A percentile compares a stretch with the other conserved stretches of the same genome.
These are phyloP conservation scores for Filobasidium wieringae DNA, from an alignment of 768 basidiomycete species.

Conservation along the genomic window DNA sequence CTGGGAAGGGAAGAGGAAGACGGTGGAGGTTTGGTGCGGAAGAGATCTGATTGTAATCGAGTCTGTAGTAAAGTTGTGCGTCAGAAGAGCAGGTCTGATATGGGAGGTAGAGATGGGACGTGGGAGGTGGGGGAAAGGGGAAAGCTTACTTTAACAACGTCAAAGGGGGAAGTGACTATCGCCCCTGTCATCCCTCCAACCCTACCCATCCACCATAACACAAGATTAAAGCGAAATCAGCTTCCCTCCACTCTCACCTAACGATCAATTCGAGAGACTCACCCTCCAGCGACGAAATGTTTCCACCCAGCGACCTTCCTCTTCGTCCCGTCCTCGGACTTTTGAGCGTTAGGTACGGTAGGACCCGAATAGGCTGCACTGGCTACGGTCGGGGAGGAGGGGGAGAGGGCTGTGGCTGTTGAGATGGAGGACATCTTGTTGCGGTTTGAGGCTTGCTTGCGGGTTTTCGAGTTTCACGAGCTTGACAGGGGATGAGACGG, in stretches of 20 bases:
- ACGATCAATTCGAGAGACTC: constrained; percentile 31
- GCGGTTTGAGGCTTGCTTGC: background rate
- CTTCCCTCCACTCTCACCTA: background rate
- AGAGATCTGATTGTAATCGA: constrained; percentile 81
- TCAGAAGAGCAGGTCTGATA: background rate
- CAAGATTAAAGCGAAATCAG: background rate
- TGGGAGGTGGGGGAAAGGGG: background rate
- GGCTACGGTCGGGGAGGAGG: constrained; percentile 4
- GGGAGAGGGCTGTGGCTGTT: background rate
- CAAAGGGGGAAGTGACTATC: constrained; percentile 90
- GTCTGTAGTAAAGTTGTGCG: constrained; percentile 44
- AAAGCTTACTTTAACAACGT: constrained; percentile 64
- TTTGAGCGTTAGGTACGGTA: background rate
- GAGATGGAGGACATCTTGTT: background rate
- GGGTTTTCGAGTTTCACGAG: too few species aligned
- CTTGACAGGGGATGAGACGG: background rate
- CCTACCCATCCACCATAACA: constrained; percentile 42
- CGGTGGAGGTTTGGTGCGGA: constrained; percentile 36
- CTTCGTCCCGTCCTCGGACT: constrained; percentile 4
- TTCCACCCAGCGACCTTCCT: constrained; percentile 43
- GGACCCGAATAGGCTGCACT: constrained; percentile 3
- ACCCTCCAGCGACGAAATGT: constrained; percentile 82
- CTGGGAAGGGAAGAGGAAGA: background rate
- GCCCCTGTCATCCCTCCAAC: constrained; percentile 96
- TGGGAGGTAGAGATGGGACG: background rate